Base-by-base conservation (phyloP, 2,329 filamentous ascomycete genomes). In the Capronia coronata region DNA sequence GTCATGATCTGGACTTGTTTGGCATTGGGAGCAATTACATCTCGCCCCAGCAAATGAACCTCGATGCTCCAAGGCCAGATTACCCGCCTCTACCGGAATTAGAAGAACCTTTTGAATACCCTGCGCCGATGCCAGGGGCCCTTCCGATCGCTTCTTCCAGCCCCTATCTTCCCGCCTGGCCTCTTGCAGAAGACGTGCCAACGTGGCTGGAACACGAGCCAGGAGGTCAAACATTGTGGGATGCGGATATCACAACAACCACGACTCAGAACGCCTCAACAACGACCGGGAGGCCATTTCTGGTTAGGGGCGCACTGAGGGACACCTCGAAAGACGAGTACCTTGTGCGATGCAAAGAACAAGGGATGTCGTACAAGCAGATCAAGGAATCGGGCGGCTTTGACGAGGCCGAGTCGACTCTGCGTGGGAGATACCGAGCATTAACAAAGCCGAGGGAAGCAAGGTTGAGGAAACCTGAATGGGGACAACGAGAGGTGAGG, bases 321-420 rank as follows among this genome's bases (percentile, higher is more conserved):
- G 54, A 57, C 50, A 59, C 46, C 34, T 50, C 57, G 8, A 65
- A 64, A 32, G 69, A 74, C 49, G 61, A 59, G 2, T 67, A 70
- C 41, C 58, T 75, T 3, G 62, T 75, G 8, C 56, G 64, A 8
- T 68, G 63, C 49, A 72, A 72, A 51, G 61, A 60, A 2, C 59
- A 63, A 7, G 71, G 71, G 0, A 60, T 71, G 19, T 72, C 71
- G 1, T 75, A 75, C 62, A 72, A 69, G 47, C 66, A 73, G 8
- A 75, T 75, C 56, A 74, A 73, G 51, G 61, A 62, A 18, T 57
- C 64, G 1, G 68, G 69, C 1, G 61, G 63, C 0, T 73, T 74
- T 52, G 65, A 63, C 19, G 71, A 73, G 51, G 71, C 72, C 0
- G 72, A 74, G 46, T 75, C 72, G 2, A 75, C 72, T 1, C 62